A percentile compares a stretch with the other conserved stretches of the same genome.
phyloP scores from a whole-genome alignment of 2,329 filamentous ascomycete species.

The Truncatella angustata region DNA sequence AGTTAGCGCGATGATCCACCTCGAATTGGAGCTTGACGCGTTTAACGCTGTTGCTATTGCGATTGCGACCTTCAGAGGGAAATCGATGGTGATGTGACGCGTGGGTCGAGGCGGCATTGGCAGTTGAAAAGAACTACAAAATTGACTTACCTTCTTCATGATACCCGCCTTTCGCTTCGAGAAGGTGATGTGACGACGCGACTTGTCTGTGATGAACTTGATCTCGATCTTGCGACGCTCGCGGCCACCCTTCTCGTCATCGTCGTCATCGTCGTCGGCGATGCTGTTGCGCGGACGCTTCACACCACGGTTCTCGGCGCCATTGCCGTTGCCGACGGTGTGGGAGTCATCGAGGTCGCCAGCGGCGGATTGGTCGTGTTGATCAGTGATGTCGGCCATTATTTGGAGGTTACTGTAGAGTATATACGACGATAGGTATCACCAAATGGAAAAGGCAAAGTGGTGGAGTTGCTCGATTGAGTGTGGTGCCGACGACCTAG shows the following conservation, averaged over 20 bases:
- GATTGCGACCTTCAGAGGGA: too few relatives aligned
- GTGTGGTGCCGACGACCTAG: constrained; percentile 65
- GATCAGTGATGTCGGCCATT: constrained; percentile 80
- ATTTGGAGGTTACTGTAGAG: constrained; percentile 24
- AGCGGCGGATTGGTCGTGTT: constrained; percentile 73
- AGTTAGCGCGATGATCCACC: constrained; percentile 18
- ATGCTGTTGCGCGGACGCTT: constrained; percentile 84
- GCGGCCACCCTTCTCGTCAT: constrained; percentile 95
- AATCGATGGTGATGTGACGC: too few relatives aligned
- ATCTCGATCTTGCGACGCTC: constrained; percentile 99
- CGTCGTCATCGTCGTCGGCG: constrained; percentile 93
- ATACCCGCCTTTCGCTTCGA: constrained; percentile 99
- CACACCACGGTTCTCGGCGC: constrained; percentile 73
- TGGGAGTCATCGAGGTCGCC: constrained; percentile 72
- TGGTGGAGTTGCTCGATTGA: constrained; percentile 64
- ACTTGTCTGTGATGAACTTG: constrained; percentile 99
- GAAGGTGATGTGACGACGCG: constrained; percentile 98
- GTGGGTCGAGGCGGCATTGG: too few relatives aligned
- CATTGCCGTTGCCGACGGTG: constrained; percentile 71
- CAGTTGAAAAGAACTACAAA: not conserved
- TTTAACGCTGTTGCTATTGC: not conserved
- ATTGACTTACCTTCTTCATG: constrained; percentile 92
- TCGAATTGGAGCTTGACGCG: not conserved
- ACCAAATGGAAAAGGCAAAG: constrained; percentile 53
- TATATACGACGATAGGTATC: constrained; percentile 34